These are phyloP conservation scores for Ajuga chamaepitys DNA, from an alignment of 257 asterid species.

Conservation along the genomic window DNA sequence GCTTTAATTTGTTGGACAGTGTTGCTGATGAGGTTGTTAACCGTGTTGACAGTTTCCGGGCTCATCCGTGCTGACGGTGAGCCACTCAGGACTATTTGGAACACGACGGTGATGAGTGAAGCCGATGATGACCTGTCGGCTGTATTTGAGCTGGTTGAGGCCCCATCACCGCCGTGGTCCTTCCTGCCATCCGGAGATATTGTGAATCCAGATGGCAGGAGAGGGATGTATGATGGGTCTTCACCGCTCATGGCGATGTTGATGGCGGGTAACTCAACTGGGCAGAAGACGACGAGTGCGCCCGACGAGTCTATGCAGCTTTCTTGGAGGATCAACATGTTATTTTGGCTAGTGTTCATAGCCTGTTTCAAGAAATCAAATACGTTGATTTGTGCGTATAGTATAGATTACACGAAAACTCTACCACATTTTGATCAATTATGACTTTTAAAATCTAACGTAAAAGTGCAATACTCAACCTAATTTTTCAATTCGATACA, in stretches of 20 bases:
- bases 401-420: not conserved
- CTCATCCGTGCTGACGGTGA: slow-evolving; percentile 70
- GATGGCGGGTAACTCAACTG: slow-evolving; percentile 72
- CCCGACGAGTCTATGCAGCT: slow-evolving; percentile 90
- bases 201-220: slow-evolving; percentile 82
- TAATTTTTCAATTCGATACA: no score
- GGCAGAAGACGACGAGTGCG: slow-evolving; percentile 66
- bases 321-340: slow-evolving; percentile 89
- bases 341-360: slow-evolving; percentile 69
- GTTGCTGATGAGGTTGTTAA: slow-evolving; percentile 62
- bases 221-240: slow-evolving; percentile 68
- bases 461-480: no score
- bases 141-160: slow-evolving; percentile 46
- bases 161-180: slow-evolving; percentile 24
- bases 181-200: slow-evolving; percentile 62
- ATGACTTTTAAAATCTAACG: no score
- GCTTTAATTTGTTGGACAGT: slow-evolving; percentile 88
- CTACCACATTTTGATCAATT: no score
- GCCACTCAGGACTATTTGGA: slow-evolving; percentile 80
- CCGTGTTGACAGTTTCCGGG: slow-evolving; percentile 81
- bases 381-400: not conserved
- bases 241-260: slow-evolving; percentile 91
- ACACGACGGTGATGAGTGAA: slow-evolving; percentile 67
- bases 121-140: slow-evolving; percentile 23
- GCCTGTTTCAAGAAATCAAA: slow-evolving; percentile 38